These are phyloP conservation scores for Dioszegia aurantiaca DNA, from an alignment of 768 basidiomycete genomes.

Conservation along the genomic window DNA sequence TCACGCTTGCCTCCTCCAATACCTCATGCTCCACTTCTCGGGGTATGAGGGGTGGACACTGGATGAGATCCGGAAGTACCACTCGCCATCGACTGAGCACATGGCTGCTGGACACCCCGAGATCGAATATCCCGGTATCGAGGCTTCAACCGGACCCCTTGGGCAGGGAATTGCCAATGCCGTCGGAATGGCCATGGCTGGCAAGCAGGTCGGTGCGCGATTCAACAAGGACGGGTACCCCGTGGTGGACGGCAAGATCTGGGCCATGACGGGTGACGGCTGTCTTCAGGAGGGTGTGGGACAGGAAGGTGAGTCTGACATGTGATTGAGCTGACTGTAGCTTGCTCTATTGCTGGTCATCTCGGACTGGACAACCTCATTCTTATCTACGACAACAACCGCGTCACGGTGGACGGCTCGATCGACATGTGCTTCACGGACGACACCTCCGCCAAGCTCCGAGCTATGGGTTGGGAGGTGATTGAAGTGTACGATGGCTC, in stretches of 20 bases:
- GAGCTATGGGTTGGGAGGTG: constrained; percentile 45
- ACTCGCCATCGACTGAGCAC: constrained; percentile 41
- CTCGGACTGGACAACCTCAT: constrained; percentile 49
- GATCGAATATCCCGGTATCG: constrained; percentile 47
- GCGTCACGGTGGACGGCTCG: constrained; percentile 47
- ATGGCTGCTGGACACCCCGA: constrained; percentile 52
- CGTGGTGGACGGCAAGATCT: constrained; percentile 43
- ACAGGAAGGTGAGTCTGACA: constrained; percentile 41
- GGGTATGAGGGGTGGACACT: constrained; percentile 51
- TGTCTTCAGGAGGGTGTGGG: constrained; percentile 53
- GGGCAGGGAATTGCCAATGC: constrained; percentile 52
- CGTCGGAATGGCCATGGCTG: constrained; percentile 48
- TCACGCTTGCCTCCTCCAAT: constrained; percentile 52
- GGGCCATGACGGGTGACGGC: constrained; percentile 51
- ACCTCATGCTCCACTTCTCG: constrained; percentile 49
- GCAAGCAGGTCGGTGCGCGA: constrained; percentile 42
- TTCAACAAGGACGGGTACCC: constrained; percentile 45
- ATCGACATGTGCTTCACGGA: constrained; percentile 51
- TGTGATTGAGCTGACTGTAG: constrained; percentile 20
- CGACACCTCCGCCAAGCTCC: constrained; percentile 49
- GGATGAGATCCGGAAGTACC: constrained; percentile 50
- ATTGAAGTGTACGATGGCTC: constrained; percentile 49
- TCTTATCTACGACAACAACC: constrained; percentile 51
- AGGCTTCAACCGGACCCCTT: constrained; percentile 50
- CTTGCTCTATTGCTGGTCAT: constrained; percentile 49